Base-by-base conservation (phyloP, 345 rosid species). In the Populus euphratica region DNA sequence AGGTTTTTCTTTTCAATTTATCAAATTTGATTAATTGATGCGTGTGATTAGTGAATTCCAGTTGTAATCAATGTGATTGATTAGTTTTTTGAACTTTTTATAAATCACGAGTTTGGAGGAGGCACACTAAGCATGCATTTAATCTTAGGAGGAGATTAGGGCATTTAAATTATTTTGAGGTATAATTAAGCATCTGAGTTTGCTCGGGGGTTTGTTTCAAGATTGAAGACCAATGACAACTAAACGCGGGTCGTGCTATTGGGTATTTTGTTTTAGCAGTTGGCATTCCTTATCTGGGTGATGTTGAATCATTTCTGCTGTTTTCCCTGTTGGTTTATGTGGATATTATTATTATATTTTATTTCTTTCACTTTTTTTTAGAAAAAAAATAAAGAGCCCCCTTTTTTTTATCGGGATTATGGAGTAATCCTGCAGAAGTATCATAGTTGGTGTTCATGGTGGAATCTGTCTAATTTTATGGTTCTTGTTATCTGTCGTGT, bases 61-160 rank as follows among this genome's bases (percentile, higher is more conserved):
- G 56, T 75, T 52, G 79, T 68, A 82, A 81, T 85, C 73, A 85
- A 81, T 83, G 70, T 67, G 52, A 52, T 41, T 80, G 75, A 38
- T 52, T 35, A 62, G 21, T 74, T 23, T 69, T 74, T 23, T 69
- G 0, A 39, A 23, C 13, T n/a, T 23, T 16, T 7, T 29, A 23
- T 69, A n/a, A 68, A 36, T 68, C 59, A n/a, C 18, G 52, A 47
- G 62, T 23, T 12, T 33, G 13, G 47, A 35, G 12, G 65, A 62
- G 41, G 68, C 66, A 61, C 73, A 65, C 43, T 71, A 38, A 69
- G 38, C 66, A 77, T 78, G 73, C 63, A 59, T 33, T 68, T 27
- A 59, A 72, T 68, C 74, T 63, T 56, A 5, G 66, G 75, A 27
- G 76, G 59, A 64, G 43, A 50, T 68, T 36, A 49, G 29, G 43